A percentile compares a stretch with the other conserved stretches of the same genome.
phyloP scores from a whole-genome alignment of 2,329 filamentous ascomycete genomes.

The Monosporascus cannonballus region DNA sequence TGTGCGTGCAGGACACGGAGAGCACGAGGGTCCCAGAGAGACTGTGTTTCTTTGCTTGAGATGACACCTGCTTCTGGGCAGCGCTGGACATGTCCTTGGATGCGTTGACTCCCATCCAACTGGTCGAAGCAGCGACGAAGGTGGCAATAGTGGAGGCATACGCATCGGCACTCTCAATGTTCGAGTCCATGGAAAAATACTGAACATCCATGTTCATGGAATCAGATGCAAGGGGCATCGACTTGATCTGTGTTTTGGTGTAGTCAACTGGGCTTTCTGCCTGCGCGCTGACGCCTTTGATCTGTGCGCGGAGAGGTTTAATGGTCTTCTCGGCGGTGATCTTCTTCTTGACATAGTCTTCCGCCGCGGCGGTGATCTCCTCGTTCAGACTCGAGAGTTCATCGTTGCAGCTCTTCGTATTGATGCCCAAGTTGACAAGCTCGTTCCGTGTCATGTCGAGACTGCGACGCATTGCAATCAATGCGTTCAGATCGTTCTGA shows the following conservation, averaged over 20 bases:
- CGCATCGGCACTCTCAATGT: conserved; percentile 3
- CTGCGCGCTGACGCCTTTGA: neutral
- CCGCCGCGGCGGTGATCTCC: neutral
- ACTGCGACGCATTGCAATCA: conserved; percentile 6
- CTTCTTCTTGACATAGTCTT: conserved; percentile 5
- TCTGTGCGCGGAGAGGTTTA: conserved; percentile 3
- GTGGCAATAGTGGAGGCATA: conserved; percentile 1
- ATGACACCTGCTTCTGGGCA: conserved; percentile 4
- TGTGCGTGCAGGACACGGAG: conserved; percentile 11
- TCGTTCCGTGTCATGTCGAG: conserved; percentile 10
- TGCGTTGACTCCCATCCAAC: conserved; percentile 2
- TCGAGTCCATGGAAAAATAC: conserved; percentile 10
- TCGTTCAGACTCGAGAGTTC: conserved; percentile 1
- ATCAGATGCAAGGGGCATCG: conserved; percentile 10
- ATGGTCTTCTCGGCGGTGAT: conserved; percentile 3
- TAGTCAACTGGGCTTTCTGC: conserved; percentile 12
- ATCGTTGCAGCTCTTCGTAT: conserved; percentile 1
- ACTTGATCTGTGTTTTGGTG: conserved; percentile 8
- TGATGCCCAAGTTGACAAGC: conserved; percentile 9
- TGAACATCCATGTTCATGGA: conserved; percentile 13
- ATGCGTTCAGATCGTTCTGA: conserved; percentile 7
- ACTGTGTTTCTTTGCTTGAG: conserved; percentile 5
- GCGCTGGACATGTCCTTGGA: conserved; percentile 4
- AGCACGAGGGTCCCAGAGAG: conserved; percentile 10
- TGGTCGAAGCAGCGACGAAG: conserved; percentile 2